Percentiles rank a stretch among this genome's conserved stretches.
These are phyloP conservation scores for Cordyceps cicadae DNA, from an alignment of 2,329 filamentous ascomycete species.

Conservation along the genomic window DNA sequence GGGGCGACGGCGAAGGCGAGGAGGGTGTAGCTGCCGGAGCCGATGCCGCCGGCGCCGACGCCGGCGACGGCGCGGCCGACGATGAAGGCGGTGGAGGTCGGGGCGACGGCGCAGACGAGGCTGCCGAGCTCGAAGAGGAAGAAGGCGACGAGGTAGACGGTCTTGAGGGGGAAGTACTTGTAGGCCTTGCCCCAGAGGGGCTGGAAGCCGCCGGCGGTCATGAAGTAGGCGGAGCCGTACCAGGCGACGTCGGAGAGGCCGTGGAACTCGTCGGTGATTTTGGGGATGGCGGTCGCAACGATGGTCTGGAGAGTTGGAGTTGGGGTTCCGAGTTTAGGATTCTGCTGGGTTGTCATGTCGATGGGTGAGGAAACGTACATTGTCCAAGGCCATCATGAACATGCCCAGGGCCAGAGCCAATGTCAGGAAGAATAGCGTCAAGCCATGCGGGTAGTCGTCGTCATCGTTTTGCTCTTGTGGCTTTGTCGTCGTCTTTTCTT, in stretches of 20 bases:
- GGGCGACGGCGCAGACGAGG: constrained; percentile 33
- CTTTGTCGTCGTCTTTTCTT: background rate
- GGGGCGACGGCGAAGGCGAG: constrained; percentile 24
- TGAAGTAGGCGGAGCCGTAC: constrained; percentile 37
- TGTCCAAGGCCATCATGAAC: constrained; percentile 1
- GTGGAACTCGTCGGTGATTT: constrained; percentile 31
- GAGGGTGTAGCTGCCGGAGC: constrained; percentile 35
- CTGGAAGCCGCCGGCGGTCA: constrained; percentile 22
- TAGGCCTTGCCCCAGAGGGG: constrained; percentile 22
- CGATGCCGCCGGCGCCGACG: constrained; percentile 35
- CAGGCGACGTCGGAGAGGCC: constrained; percentile 35
- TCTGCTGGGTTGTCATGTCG: background rate
- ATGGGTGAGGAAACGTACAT: background rate
- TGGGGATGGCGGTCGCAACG: constrained; percentile 35
- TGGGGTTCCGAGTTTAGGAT: background rate
- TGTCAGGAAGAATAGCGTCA: background rate
- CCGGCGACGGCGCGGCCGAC: constrained; percentile 38
- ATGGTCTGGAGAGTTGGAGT: constrained; percentile 26
- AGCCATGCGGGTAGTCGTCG: background rate
- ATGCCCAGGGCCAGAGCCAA: background rate
- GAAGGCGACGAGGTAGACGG: constrained; percentile 28
- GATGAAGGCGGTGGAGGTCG: constrained; percentile 32
- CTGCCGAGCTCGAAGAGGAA: constrained; percentile 35
- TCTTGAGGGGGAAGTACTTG: constrained; percentile 30
- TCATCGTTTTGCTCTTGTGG: background rate